Conservation (phyloP, 2,329 filamentous ascomycete genomes). For the Colletotrichum orbiculare region DNA sequence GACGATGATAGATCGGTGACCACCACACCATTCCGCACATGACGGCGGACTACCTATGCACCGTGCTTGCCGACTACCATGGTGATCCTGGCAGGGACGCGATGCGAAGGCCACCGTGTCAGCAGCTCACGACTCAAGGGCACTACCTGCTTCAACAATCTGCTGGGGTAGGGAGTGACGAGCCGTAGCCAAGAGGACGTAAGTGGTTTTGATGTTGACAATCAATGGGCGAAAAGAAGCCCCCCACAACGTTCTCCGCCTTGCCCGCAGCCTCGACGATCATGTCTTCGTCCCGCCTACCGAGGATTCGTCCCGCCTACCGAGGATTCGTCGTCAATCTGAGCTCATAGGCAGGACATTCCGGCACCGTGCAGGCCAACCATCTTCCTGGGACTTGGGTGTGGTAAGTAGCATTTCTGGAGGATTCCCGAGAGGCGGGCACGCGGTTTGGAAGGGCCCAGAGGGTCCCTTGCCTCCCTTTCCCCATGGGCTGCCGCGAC, state of each 20-base stretch:
- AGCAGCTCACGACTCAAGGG: slow-evolving; percentile 7
- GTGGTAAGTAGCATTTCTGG: slow-evolving; percentile 15
- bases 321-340: slow-evolving; percentile 10
- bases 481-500: no score
- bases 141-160: no score
- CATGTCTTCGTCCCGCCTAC: slow-evolving; percentile 5
- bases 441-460: slow-evolving; percentile 2
- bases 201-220: neutral
- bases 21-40: no score
- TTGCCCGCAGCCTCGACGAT: slow-evolving; percentile 23
- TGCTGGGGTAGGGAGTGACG: slow-evolving; percentile 2
- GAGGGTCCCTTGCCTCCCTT: neutral
- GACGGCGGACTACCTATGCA: no score
- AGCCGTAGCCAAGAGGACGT: neutral
- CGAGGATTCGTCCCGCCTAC: neutral
- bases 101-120: slow-evolving; percentile 35
- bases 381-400: neutral
- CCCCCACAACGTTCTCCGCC: neutral
- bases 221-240: neutral
- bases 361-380: slow-evolving; percentile 1
- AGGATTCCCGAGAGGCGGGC: slow-evolving; percentile 12
- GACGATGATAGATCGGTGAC: no score
- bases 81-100: slow-evolving; percentile 11
- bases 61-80: neutral
- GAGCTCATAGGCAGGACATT: slow-evolving; percentile 10